Evolutionary conservation across 371 early-diverging fungal species (phyloP), one percentile per base, ranked within the genome.

Genomic region (Syncephalis plumigaleata): DNA sequence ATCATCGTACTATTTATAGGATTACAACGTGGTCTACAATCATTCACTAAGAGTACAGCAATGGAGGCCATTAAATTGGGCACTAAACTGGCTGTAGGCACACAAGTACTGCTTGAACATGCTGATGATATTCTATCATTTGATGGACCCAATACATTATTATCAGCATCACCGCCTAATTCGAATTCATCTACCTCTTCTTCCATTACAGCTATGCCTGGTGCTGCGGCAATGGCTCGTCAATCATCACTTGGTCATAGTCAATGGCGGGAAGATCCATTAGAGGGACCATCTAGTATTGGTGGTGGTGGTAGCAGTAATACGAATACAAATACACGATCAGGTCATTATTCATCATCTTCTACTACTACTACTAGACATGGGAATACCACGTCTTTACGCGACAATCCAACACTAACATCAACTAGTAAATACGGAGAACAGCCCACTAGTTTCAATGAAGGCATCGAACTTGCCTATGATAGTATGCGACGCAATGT

Each of bases 41-140:
- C 90, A 0, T 94, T 95, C 70, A 85, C 87, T 2, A 68, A 77
- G 42, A 78, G 88, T 0, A 85, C 95, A 0, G 85, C 94, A 0
- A 69, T 85, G 62, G 96, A 94, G 55, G 84, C 90, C 0, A 74
- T 96, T 49, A 77, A 82, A 51, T 56, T 96, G 9, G 86, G 91
- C 2, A 79, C 91, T 3, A 74, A 80, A 44, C 59, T 93, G 1
- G 90, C 93, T 0, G 79, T 86, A n/a, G 89, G 87, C 1, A 83
- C 96, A 0, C 89, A 91, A 51, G 78, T 77, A 1, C 58, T 95
- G 20, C 61, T 96, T 18, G 94, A 96, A 56, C 84, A 84, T 38
- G 92, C 94, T 0, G 91, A 92, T 50, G 84, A 81, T 9, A 77
- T 84, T 36, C 54, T 59, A 3, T 56, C 55, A 18, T 50, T 55